phyloP scores from a whole-genome alignment of 768 basidiomycete species.

The Thelephora ganbajun region DNA sequence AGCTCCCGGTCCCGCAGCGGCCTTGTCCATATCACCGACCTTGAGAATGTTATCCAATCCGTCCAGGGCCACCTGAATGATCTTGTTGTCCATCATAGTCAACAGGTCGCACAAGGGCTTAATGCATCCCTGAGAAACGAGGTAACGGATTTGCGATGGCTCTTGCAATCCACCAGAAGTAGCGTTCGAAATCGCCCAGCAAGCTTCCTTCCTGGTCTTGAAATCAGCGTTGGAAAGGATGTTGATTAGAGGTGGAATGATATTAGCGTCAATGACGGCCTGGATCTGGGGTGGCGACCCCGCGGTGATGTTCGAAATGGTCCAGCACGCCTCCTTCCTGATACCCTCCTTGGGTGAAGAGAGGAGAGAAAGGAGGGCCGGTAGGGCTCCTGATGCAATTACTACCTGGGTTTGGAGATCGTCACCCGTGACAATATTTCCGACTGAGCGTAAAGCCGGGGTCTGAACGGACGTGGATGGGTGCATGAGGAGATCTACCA shows the following conservation, averaged over 20 bases:
- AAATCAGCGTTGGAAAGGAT: conserved; percentile 96
- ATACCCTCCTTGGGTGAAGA: conserved; percentile 98
- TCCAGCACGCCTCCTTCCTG: conserved; percentile 99
- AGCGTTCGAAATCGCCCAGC: conserved; percentile 99
- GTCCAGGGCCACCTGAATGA: conserved; percentile 95
- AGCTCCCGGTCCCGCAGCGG: conserved; percentile 64
- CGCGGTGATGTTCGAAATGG: conserved; percentile 96
- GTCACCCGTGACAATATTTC: conserved; percentile 98
- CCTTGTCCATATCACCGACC: conserved; percentile 92
- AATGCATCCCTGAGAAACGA: conserved; percentile 95
- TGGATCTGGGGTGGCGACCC: conserved; percentile 97
- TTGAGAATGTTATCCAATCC: conserved; percentile 97
- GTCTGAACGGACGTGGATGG: conserved; percentile 94
- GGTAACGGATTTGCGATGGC: conserved; percentile 93
- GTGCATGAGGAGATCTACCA: conserved; percentile 95
- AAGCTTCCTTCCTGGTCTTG: conserved; percentile 98
- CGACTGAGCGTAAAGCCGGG: conserved; percentile 93
- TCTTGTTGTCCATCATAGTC: conserved; percentile 99
- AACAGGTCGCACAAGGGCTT: conserved; percentile 95
- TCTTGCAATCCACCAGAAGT: conserved; percentile 96
- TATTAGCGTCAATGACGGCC: conserved; percentile 93
- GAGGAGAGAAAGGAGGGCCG: conserved; percentile 83
- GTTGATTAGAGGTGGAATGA: conserved; percentile 96
- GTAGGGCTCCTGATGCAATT: conserved; percentile 93
- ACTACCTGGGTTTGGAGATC: conserved; percentile 99